Conservation (phyloP, 345 rosid species). For the Rhizophora mangle region DNA sequence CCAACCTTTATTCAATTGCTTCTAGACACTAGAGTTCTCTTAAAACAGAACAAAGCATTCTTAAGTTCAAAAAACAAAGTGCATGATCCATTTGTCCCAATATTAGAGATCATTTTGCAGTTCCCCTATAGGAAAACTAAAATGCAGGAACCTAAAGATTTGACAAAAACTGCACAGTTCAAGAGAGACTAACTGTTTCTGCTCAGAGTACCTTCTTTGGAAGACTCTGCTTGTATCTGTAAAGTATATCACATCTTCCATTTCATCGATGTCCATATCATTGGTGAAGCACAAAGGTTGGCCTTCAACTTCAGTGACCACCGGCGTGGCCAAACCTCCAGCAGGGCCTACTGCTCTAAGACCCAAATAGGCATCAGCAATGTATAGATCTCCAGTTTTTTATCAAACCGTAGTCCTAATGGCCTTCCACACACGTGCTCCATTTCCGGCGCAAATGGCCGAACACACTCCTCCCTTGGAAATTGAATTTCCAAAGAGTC, state of each 20-base stretch:
- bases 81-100: background rate
- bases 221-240: slow-evolving; percentile 22
- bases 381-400: slow-evolving; percentile 29
- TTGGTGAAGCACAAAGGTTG: slow-evolving; percentile 22
- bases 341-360: slow-evolving; percentile 23
- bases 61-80: background rate
- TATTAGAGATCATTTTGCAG: background rate
- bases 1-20: background rate
- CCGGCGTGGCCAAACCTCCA: slow-evolving; percentile 24
- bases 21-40: background rate
- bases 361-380: slow-evolving; percentile 34
- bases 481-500: too few species aligned
- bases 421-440: slow-evolving; percentile 35
- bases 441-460: slow-evolving; percentile 22
- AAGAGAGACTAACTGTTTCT: background rate
- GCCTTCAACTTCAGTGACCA: slow-evolving; percentile 23
- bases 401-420: slow-evolving; percentile 23
- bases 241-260: slow-evolving; percentile 24
- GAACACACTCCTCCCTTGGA: slow-evolving; percentile 15
- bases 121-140: background rate
- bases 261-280: slow-evolving; percentile 25
- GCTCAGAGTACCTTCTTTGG: slow-evolving; percentile 21
- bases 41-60: too few species aligned
- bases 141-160: background rate
- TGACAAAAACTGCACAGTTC: background rate